Percentiles rank a stretch among this genome's conserved stretches.
Evolutionary conservation across 2,329 filamentous ascomycete genomes (phyloP).

Genomic region (Fusarium musae): DNA sequence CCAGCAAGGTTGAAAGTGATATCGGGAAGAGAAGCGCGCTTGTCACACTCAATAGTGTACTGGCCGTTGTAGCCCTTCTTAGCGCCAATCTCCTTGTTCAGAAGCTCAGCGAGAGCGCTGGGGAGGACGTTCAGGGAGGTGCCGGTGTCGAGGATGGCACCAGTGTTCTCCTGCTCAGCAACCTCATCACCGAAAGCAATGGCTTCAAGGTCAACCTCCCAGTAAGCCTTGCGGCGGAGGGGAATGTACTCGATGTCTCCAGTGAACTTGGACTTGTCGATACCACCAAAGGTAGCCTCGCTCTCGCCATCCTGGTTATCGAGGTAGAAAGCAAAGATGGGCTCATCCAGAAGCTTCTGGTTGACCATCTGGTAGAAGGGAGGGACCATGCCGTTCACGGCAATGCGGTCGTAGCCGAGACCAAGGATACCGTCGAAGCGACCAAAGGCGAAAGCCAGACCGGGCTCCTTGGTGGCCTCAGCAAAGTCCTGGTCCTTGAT

Average conservation of each 20-base stretch:
- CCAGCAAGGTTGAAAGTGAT: constrained; percentile 91
- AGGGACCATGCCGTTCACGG: constrained; percentile 94
- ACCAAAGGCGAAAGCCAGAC: constrained; percentile 96
- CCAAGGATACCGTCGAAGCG: constrained; percentile 97
- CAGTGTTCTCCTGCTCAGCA: constrained; percentile 92
- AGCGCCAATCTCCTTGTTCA: constrained; percentile 97
- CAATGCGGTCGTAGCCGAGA: constrained; percentile 93
- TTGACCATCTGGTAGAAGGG: constrained; percentile 97
- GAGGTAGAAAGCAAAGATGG: constrained; percentile 97
- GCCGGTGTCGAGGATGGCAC: constrained; percentile 97
- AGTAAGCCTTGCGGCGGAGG: constrained; percentile 98
- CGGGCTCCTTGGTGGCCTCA: constrained; percentile 94
- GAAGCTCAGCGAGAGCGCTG: constrained; percentile 88
- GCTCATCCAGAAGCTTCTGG: constrained; percentile 88
- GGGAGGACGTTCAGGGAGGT: constrained; percentile 98
- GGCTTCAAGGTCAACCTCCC: constrained; percentile 96
- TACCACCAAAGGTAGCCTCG: constrained; percentile 88
- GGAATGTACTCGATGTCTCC: constrained; percentile 94
- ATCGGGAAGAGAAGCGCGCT: constrained; percentile 85
- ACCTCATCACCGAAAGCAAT: constrained; percentile 88
- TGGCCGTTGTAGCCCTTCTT: constrained; percentile 98
- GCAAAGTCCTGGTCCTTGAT: constrained; percentile 94
- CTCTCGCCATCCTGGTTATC: constrained; percentile 79
- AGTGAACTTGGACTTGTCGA: constrained; percentile 81
- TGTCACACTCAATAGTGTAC: constrained; percentile 91